Evolutionary conservation across 176 grass and related monocot species (phyloP).

Genomic region (Themeda triandra): DNA sequence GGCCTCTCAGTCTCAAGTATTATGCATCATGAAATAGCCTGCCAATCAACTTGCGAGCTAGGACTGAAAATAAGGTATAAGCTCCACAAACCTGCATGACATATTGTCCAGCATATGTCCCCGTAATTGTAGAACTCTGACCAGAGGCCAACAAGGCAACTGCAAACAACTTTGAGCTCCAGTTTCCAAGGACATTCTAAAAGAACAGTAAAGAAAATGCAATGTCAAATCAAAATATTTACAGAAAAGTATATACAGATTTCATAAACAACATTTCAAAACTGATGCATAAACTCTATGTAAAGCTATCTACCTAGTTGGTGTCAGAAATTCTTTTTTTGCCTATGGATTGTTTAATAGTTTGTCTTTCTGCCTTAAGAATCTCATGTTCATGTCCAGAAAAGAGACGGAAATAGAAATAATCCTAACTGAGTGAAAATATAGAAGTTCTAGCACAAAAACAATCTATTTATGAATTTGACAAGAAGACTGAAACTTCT

Average conservation of each 20-base stretch:
- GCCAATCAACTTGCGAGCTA: background rate
- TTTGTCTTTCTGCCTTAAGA: background rate
- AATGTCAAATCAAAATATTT: conserved; percentile 10
- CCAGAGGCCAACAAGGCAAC: conserved; percentile 93
- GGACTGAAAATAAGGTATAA: conserved; percentile 13
- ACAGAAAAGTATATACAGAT: background rate
- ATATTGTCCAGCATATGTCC: conserved; percentile 97
- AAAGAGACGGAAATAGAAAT: background rate
- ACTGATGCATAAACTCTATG: background rate
- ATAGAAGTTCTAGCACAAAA: background rate
- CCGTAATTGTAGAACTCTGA: conserved; percentile 97
- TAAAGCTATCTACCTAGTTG: background rate
- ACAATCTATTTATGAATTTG: background rate
- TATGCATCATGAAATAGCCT: background rate
- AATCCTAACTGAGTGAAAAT: background rate
- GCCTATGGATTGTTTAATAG: background rate
- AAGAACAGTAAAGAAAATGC: conserved; percentile 7
- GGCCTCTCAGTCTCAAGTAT: background rate
- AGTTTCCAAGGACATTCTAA: conserved; percentile 93
- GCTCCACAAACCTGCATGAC: conserved; percentile 81
- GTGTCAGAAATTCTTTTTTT: background rate
- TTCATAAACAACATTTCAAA: background rate
- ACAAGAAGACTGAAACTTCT: conserved; percentile 7
- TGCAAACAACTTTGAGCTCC: conserved; percentile 96
- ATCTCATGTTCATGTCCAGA: background rate